These are phyloP conservation scores for Biancaea sappan DNA, from an alignment of 306 rosid species.

Conservation along the genomic window DNA sequence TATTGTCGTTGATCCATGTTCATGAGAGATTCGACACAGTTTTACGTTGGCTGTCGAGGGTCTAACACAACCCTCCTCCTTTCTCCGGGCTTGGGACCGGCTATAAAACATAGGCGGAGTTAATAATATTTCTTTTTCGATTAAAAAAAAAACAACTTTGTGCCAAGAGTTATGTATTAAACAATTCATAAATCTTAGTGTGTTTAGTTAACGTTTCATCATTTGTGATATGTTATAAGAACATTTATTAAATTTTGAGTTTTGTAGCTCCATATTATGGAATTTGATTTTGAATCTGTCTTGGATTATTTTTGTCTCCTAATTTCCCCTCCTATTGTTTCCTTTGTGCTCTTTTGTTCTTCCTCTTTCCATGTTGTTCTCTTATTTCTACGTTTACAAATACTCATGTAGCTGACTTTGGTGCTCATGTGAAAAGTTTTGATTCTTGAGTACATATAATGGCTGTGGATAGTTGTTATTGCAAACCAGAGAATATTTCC, in stretches of 20 bases:
- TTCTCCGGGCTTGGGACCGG: no score
- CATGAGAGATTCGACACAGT: no score
- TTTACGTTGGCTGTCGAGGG: no score
- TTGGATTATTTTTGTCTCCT: neutral
- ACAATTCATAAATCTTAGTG: neutral
- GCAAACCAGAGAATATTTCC: neutral
- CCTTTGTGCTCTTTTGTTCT: neutral
- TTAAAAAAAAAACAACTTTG: no score
- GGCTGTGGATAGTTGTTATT: neutral
- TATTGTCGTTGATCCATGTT: no score
- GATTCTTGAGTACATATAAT: neutral
- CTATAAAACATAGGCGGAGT: no score
- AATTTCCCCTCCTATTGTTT: neutral
- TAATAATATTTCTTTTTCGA: no score
- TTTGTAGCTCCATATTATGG: neutral
- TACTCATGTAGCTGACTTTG: slow-evolving; percentile 5
- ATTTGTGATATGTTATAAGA: neutral
- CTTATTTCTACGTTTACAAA: neutral
- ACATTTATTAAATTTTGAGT: neutral
- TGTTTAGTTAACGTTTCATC: neutral
- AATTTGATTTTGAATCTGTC: neutral
- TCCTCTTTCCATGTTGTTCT: neutral
- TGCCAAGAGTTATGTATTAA: neutral
- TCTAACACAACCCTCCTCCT: no score
- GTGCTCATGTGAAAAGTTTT: neutral